Conservation (phyloP, 257 asterid species). For the Ophiorrhiza pumila region DNA sequence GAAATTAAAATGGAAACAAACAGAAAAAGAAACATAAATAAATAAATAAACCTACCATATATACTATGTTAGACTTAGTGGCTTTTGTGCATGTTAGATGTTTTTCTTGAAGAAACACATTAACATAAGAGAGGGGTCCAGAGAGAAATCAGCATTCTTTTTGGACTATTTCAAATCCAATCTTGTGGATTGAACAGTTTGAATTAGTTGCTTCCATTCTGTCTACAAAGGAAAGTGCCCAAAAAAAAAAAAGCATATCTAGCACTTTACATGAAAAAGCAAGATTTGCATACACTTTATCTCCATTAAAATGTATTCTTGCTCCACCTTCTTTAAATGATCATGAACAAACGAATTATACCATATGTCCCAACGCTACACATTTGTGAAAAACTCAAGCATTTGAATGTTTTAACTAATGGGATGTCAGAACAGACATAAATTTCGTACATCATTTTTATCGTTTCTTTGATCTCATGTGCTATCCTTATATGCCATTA, state of each 20-base stretch:
- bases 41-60: too few relatives aligned
- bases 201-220: not conserved
- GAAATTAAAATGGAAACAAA: too few relatives aligned
- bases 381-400: too few relatives aligned
- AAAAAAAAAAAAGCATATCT: not conserved
- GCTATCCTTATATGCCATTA: too few relatives aligned
- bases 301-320: not conserved
- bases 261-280: conserved; percentile 1
- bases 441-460: too few relatives aligned
- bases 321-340: not conserved
- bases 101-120: conserved; percentile 6
- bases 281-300: not conserved
- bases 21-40: too few relatives aligned
- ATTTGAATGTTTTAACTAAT: too few relatives aligned
- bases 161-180: conserved; percentile 11
- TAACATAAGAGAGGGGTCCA: not conserved
- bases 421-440: too few relatives aligned
- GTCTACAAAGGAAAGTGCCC: not conserved
- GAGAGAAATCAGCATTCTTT: conserved; percentile 9
- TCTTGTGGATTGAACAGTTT: not conserved
- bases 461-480: too few relatives aligned
- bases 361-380: not conserved
- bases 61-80: too few relatives aligned
- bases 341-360: not conserved
- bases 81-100: conserved; percentile 14